Base-by-base conservation (phyloP, 768 basidiomycete genomes). In the Leucosporidium scottii region DNA sequence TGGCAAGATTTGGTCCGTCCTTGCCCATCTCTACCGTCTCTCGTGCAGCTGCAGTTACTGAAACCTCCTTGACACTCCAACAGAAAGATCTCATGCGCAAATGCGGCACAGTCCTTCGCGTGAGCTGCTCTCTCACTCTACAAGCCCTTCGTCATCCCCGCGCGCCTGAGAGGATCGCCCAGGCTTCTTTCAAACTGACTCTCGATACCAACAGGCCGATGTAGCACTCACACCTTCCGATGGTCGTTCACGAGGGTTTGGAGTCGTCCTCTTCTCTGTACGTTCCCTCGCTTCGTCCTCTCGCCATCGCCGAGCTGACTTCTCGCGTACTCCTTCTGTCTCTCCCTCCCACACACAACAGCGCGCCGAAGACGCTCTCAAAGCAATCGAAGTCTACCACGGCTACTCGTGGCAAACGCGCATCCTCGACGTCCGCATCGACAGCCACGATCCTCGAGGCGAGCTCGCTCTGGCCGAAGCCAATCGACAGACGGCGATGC, bases 331-430 rank as follows among this genome's bases (percentile, higher is more conserved):
- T 34, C 34, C 34, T 34, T 4, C 34, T 10, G 10, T 13, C 39
- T 44, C 39, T 44, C 39, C 39, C 15, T 17, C 39, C 39, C 39
- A 9, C 39, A 44, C n/a, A 28, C 39, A 44, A 44, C 25, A 27
- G 25, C 25, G 87, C n/a, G 87, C 90, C 51, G 92, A 93, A 77
- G 94, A 98, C 76, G 96, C 93, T 2, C 88, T 87, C 5, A 84
- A 91, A 51, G 96, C 96, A 1, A 90, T 99, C 79, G 92, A 96
- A 70, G 88, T 91, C 83, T 94, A 94, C 79, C 90, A 97, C 76
- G 94, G 93, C 21, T 96, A 90, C 78, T 87, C 86, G n/a, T 98
- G 93, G 77, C 77, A 77, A 62, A 75, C 75, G 4, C 67, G 77
- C 20, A 68, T 75, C 1, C 73, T 77, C 36, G 77, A 77, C 59